A percentile compares a stretch with the other conserved stretches of the same genome.
Evolutionary conservation across 2,329 filamentous ascomycete species (phyloP).

Genomic region (Trichoderma atroviride): DNA sequence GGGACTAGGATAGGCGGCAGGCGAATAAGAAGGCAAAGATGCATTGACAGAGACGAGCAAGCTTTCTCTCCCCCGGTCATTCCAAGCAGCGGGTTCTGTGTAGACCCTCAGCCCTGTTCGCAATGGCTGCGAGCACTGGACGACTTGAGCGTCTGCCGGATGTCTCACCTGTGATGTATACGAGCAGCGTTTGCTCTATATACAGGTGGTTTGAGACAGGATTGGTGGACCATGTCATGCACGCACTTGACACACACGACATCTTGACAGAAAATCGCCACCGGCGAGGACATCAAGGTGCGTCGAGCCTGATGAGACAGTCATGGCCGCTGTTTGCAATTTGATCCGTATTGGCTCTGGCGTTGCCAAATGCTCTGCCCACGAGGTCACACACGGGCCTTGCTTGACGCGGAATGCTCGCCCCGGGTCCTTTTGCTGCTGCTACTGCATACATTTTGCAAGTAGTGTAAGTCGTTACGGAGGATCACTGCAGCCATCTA

Average conservation of each 20-base stretch:
- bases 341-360: not conserved
- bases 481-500: not conserved
- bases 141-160: not conserved
- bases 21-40: not conserved
- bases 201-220: not conserved
- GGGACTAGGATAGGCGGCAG: not conserved
- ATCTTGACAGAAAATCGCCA: not conserved
- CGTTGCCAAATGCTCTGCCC: not conserved
- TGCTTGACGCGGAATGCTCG: not conserved
- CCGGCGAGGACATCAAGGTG: constrained; percentile 8
- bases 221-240: not conserved
- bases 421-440: not conserved
- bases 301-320: not conserved
- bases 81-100: not conserved
- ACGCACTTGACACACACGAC: not conserved
- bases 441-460: not conserved
- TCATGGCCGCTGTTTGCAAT: not conserved
- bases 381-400: not conserved
- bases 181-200: not conserved
- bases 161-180: not conserved
- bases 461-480: not conserved
- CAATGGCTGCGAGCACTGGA: not conserved
- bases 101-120: not conserved
- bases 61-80: not conserved
- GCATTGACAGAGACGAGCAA: not conserved